phyloP scores from a whole-genome alignment of 1,284 basidiomycete species.

The Ustilago cynodontis region DNA sequence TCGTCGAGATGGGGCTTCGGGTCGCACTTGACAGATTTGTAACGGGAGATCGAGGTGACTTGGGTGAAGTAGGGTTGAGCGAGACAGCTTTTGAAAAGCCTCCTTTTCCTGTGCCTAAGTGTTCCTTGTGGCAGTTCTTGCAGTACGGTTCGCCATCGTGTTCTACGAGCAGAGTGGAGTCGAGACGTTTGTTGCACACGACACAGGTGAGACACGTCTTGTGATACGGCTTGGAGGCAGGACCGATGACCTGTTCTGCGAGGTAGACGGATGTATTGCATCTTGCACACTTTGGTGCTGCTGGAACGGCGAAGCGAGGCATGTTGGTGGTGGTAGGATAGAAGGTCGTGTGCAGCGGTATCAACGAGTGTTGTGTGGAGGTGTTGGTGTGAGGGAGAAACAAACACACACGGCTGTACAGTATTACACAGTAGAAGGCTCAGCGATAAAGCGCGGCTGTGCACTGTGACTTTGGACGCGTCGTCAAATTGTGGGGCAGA shows the following conservation, averaged over 20 bases:
- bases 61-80: constrained; percentile 54
- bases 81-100: constrained; percentile 67
- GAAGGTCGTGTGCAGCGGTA: neutral
- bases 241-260: constrained; percentile 69
- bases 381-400: constrained; percentile 26
- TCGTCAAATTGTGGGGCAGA: constrained; percentile 1
- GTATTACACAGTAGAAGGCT: neutral
- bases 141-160: constrained; percentile 68
- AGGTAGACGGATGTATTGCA: constrained; percentile 66
- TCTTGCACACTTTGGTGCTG: constrained; percentile 66
- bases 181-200: constrained; percentile 66
- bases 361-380: constrained; percentile 13
- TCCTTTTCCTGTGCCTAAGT: constrained; percentile 68
- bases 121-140: constrained; percentile 66
- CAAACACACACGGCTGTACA: neutral
- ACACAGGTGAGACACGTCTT: constrained; percentile 67
- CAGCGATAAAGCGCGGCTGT: constrained; percentile 6
- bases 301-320: constrained; percentile 53
- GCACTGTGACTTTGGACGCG: constrained; percentile 12
- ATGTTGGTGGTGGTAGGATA: constrained; percentile 26
- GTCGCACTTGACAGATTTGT: constrained; percentile 23
- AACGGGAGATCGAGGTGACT: constrained; percentile 35
- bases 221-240: constrained; percentile 65
- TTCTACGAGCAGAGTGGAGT: constrained; percentile 66
- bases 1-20: constrained; percentile 26